These are phyloP conservation scores for Melastoma candidum DNA, from an alignment of 441 rosid species.

Conservation along the genomic window DNA sequence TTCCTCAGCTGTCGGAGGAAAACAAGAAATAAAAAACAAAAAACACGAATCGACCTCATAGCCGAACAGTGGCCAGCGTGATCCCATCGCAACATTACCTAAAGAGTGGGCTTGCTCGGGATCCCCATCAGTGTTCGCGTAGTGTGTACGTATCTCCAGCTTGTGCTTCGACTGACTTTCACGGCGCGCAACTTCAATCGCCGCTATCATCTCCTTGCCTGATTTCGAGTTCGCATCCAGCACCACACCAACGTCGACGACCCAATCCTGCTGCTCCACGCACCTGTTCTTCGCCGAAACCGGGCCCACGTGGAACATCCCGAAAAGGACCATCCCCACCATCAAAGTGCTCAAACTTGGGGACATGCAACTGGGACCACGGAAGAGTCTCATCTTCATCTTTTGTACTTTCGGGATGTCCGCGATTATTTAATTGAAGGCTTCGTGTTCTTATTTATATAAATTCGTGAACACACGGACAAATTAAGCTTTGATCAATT, in stretches of 20 bases:
- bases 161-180: constrained; percentile 16
- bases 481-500: too few species aligned
- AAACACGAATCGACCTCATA: too few species aligned
- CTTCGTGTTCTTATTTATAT: too few species aligned
- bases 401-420: too few species aligned
- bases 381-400: too few species aligned
- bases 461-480: too few species aligned
- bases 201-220: constrained; percentile 29
- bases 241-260: constrained; percentile 31
- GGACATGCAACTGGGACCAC: too few species aligned
- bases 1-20: constrained; percentile 24
- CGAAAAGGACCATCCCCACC: too few species aligned
- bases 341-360: too few species aligned
- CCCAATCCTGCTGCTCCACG: not conserved
- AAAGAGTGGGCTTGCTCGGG: constrained; percentile 24
- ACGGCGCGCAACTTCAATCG: constrained; percentile 30
- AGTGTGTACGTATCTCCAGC: constrained; percentile 24
- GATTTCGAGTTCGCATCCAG: constrained; percentile 24
- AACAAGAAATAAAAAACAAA: not conserved
- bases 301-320: not conserved
- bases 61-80: too few species aligned
- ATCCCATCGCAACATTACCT: constrained; percentile 15
- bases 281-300: not conserved
- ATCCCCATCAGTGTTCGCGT: constrained; percentile 19
- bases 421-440: too few species aligned